Percentiles rank a stretch among this genome's conserved stretches.
Evolutionary conservation across 1,284 basidiomycete genomes (phyloP).

Genomic region (Exsudoporus floridanus): DNA sequence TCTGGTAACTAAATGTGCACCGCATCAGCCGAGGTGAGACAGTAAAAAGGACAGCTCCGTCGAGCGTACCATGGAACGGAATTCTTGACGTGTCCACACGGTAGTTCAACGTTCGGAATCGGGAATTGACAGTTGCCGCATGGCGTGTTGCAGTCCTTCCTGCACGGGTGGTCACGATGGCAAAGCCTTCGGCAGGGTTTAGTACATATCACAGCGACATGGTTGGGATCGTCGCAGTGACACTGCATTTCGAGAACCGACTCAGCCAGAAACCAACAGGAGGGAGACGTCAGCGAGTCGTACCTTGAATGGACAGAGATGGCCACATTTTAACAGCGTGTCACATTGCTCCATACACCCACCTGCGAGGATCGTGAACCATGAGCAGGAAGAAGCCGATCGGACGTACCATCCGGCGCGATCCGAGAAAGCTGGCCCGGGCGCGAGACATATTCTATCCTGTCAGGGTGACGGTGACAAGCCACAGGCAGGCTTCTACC

Average conservation of each 20-base stretch:
- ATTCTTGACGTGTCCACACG: conserved; percentile 59
- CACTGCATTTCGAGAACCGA: conserved; percentile 45
- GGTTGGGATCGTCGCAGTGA: conserved; percentile 62
- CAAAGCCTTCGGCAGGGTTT: conserved; percentile 56
- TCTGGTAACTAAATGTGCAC: conserved; percentile 41
- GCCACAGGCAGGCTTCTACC: conserved; percentile 53
- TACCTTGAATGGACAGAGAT: conserved; percentile 65
- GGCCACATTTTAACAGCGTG: conserved; percentile 63
- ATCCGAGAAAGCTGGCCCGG: conserved; percentile 53
- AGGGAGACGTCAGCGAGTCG: not conserved
- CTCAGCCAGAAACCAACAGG: not conserved
- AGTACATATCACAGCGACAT: conserved; percentile 50
- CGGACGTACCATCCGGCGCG: conserved; percentile 55
- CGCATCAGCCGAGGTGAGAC: conserved; percentile 4
- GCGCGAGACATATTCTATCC: conserved; percentile 40
- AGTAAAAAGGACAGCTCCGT: not conserved
- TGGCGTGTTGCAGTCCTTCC: conserved; percentile 48
- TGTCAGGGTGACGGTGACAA: conserved; percentile 58
- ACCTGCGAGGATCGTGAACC: conserved; percentile 38
- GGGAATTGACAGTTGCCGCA: conserved; percentile 61
- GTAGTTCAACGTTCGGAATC: conserved; percentile 49
- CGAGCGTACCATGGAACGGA: conserved; percentile 54
- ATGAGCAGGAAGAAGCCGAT: not conserved
- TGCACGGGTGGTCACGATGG: conserved; percentile 59
- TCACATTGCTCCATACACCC: conserved; percentile 64